Conservation (phyloP, 495 filamentous ascomycete species). For the Usnea hakonensis region DNA sequence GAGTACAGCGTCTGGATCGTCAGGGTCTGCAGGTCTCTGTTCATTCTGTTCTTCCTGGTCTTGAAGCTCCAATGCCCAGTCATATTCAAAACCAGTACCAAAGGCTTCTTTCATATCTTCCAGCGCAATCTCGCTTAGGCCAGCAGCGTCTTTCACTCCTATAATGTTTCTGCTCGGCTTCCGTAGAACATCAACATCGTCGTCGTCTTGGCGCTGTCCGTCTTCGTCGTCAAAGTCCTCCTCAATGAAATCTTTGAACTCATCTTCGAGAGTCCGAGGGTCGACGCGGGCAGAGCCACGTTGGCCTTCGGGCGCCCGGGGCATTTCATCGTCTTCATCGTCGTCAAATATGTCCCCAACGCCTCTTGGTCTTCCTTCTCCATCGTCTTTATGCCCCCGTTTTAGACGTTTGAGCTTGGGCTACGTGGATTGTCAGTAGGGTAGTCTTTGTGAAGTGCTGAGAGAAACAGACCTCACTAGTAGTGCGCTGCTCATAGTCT, state of each 20-base stretch:
- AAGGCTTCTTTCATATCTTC: conserved; percentile 95
- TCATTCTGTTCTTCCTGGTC: conserved; percentile 54
- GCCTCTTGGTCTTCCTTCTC: conserved; percentile 53
- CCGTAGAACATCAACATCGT: conserved; percentile 82
- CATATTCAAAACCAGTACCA: conserved; percentile 88
- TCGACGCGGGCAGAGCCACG: conserved; percentile 28
- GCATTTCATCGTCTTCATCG: conserved; percentile 65
- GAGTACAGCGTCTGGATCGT: conserved; percentile 23
- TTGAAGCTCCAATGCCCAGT: conserved; percentile 82
- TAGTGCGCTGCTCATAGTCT: conserved; percentile 54
- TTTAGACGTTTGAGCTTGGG: conserved; percentile 93
- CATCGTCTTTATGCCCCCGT: conserved; percentile 75
- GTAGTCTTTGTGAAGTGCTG: background rate
- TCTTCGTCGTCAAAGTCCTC: conserved; percentile 90
- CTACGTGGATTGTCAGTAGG: conserved; percentile 36
- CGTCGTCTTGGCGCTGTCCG: conserved; percentile 64
- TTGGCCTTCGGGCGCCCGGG: conserved; percentile 36
- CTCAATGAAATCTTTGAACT: conserved; percentile 96
- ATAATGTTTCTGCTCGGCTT: conserved; percentile 53
- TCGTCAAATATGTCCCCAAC: conserved; percentile 94
- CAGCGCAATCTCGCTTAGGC: conserved; percentile 81
- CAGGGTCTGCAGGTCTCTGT: conserved; percentile 53
- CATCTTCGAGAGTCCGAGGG: conserved; percentile 58
- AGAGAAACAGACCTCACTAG: conserved; percentile 50
- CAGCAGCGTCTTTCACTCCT: conserved; percentile 58